Evolutionary conservation across 108 stramenopile genomes (phyloP), one percentile per base, ranked within the genome.

Genomic region (Cyclotella sp.): DNA sequence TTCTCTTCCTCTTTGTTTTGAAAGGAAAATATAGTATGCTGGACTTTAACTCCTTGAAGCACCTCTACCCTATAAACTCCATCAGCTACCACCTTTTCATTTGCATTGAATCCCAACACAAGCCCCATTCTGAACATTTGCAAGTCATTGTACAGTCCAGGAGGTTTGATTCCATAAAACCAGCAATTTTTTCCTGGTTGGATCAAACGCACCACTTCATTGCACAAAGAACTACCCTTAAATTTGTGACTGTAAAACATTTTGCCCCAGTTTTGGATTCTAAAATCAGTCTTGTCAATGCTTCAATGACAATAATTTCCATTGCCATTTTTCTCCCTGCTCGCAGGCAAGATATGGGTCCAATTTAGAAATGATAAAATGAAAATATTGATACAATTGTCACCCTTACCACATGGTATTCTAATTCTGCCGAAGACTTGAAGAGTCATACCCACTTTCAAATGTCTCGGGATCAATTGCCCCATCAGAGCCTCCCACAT

Each of bases 391-490:
- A 49, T 7, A 7, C 9, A 13, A 45, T 12, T 13, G 44, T 49
- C 47, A 49, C 5, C 18, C 51, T 40, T 40, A 69, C 68, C 29
- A 54, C 29, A 39, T 54, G 18, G 5, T 21, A 39, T 44, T 65
- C 64, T 44, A 69, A 69, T n/a, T 39, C 22, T 19, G 53, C 41
- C 28, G 55, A 41, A 10, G 63, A 39, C 15, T 57, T 75, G 22
- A 75, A 44, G 12, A 52, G 74, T 53, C 53, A 57, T 10, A 66
- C 30, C 19, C 42, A 59, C 19, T 76, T 76, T 15, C 43, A 46
- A 67, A 45, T 29, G 66, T 76, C 52, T 76, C 68, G 12, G 66
- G 75, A 19, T 68, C 66, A 61, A 68, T 47, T 10, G 65, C 58
- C 22, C 66, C 75, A 28, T 41, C 30, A 18, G 66, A 47, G 7